Evolutionary conservation across 495 filamentous ascomycete species (phyloP).

Genomic region (Penicillium desertorum): DNA sequence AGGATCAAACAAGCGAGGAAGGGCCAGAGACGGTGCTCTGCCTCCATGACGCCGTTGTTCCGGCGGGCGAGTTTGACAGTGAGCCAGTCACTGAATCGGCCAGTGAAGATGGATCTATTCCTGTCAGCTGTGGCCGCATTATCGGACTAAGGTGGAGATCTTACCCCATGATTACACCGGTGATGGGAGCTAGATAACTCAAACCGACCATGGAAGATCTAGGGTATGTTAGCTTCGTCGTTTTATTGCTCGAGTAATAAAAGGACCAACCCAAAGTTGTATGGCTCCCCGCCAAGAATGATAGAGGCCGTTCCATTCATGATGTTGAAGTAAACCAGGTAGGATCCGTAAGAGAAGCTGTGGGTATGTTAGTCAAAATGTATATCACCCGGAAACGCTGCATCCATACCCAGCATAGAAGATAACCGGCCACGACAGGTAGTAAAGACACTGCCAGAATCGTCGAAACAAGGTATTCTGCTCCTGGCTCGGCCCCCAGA

Average conservation of each 20-base stretch:
- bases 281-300: conserved; percentile 56
- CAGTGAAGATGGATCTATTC: conserved; percentile 47
- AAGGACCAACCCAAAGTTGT: conserved; percentile 49
- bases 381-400: background rate
- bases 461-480: conserved; percentile 53
- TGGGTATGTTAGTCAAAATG: conserved; percentile 7
- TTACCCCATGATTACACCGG: conserved; percentile 55
- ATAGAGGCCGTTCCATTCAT: conserved; percentile 64
- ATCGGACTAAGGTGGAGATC: conserved; percentile 7
- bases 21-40: conserved; percentile 64
- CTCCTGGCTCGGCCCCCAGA: conserved; percentile 46
- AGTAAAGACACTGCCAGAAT: conserved; percentile 41
- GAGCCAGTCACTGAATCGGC: conserved; percentile 59
- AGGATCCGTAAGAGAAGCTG: conserved; percentile 61
- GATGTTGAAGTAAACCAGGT: conserved; percentile 66
- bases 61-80: conserved; percentile 57
- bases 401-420: conserved; percentile 56
- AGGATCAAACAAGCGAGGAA: conserved; percentile 54
- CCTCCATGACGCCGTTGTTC: conserved; percentile 62
- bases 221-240: conserved; percentile 15
- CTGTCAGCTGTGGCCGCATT: conserved; percentile 1
- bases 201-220: conserved; percentile 61
- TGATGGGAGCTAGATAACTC: conserved; percentile 57
- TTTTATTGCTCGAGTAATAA: background rate
- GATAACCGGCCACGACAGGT: conserved; percentile 59